Evolutionary conservation across 257 asterid species (phyloP), one percentile per base, ranked within the genome.

Genomic region (Salvia hispanica): DNA sequence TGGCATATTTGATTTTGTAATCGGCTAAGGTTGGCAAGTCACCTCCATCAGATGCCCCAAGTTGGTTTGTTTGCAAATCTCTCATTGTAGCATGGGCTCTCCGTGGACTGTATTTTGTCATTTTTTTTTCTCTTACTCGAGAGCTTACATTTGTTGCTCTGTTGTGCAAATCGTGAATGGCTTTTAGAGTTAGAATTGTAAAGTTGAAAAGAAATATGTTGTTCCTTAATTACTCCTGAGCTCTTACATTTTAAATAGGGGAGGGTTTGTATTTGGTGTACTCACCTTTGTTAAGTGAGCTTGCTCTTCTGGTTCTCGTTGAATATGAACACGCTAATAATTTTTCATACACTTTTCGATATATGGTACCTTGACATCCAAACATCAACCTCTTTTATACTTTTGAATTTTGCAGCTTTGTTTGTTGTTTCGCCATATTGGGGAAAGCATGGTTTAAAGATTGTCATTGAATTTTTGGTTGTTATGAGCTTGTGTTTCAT

Each of bases 141-240:
- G 81, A 74, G 84, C 83, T 69, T 79, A 74, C 68, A 28, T 80
- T 72, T 74, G 59, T 66, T 72, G 81, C 84, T 72, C 79, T 79
- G 64, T 64, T 69, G 78, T 75, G 81, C 78, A 74, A 18, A 74
- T 67, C 64, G 11, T 21, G 58, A 73, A 51, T 60, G 64, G 66
- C 52, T 53, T 40, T 46, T 65, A 65, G 74, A 55, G 69, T 66
- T 73, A 67, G 77, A 71, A 66, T 39, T 75, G 79, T 74, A 70
- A 69, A 74, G 70, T 64, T 53, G 62, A 36, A 53, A 66, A 70
- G 76, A 60, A 59, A 69, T 50, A n/a, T 48, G 60, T 47, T 46
- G 36, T 54, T 58, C 66, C 53, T 44, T n/a, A n/a, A n/a, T n/a
- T 53, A 31, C 66, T 65, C 62, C 44, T 25, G 51, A 42, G 65